These are phyloP conservation scores for Scutellaria minor DNA, from an alignment of 257 asterid genomes.

Conservation along the genomic window DNA sequence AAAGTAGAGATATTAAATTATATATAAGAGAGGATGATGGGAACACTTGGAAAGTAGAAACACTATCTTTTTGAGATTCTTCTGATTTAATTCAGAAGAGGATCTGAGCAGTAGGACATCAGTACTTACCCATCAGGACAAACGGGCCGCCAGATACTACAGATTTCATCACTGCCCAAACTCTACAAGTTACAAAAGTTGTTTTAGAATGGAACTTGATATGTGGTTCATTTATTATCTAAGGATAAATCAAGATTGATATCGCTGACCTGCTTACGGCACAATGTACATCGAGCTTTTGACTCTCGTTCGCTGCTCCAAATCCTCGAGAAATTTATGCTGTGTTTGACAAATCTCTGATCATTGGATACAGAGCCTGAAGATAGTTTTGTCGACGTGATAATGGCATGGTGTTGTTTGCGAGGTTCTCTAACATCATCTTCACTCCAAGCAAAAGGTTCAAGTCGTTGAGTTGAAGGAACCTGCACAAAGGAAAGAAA, in stretches of 20 bases:
- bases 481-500: constrained; percentile 46
- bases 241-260: constrained; percentile 25
- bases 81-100: background rate
- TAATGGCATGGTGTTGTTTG: constrained; percentile 47
- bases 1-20: constrained; percentile 1
- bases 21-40: background rate
- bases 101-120: background rate
- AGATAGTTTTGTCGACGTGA: constrained; percentile 60
- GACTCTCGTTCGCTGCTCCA: constrained; percentile 94
- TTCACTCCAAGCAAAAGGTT: constrained; percentile 44
- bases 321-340: constrained; percentile 77
- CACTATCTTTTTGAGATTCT: too few relatives aligned
- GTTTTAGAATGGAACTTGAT: constrained; percentile 29
- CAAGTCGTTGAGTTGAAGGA: constrained; percentile 59
- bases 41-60: background rate
- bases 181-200: constrained; percentile 44
- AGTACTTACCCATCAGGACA: constrained; percentile 81
- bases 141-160: constrained; percentile 97
- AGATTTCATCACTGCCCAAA: constrained; percentile 56
- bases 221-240: constrained; percentile 20
- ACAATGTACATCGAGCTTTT: constrained; percentile 84
- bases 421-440: constrained; percentile 51
- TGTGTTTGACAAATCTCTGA: constrained; percentile 61
- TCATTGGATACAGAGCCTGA: constrained; percentile 60
- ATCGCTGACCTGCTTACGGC: constrained; percentile 71